phyloP scores from a whole-genome alignment of 108 stramenopile genomes.

The Nitzschia sp. region DNA sequence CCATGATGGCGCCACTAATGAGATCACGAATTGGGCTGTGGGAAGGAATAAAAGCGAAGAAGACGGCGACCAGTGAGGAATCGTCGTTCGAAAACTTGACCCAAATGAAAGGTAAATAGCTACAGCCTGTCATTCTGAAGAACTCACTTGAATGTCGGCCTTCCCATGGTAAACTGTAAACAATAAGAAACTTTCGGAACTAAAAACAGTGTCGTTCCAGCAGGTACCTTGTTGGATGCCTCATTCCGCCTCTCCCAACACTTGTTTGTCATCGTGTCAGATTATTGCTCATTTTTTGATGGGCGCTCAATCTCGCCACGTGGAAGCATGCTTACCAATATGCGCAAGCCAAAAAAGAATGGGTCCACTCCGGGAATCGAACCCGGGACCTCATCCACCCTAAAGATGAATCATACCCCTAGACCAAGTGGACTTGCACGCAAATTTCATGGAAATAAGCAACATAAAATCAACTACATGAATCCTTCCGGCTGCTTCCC shows the following conservation, averaged over 20 bases:
- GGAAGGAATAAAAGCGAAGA: too few relatives aligned
- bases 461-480: too few relatives aligned
- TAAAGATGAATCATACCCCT: conserved; percentile 81
- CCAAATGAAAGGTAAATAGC: too few relatives aligned
- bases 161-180: conserved; percentile 21
- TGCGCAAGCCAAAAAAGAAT: background rate
- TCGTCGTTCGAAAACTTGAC: too few relatives aligned
- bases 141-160: conserved; percentile 26
- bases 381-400: conserved; percentile 91
- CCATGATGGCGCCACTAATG: conserved; percentile 80
- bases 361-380: conserved; percentile 86
- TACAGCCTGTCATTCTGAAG: too few relatives aligned
- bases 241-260: background rate
- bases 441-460: too few relatives aligned
- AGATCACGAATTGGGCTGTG: conserved; percentile 64
- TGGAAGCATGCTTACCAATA: background rate
- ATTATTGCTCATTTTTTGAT: background rate
- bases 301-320: background rate
- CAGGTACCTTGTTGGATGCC: too few relatives aligned
- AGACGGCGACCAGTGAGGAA: too few relatives aligned
- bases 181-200: too few relatives aligned
- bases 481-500: too few relatives aligned
- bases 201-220: too few relatives aligned
- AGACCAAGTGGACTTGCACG: conserved; percentile 65
- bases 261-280: background rate